Evolutionary conservation across 2,329 filamentous ascomycete species (phyloP).

Genomic region (Stagonosporopsis vannaccii): DNA sequence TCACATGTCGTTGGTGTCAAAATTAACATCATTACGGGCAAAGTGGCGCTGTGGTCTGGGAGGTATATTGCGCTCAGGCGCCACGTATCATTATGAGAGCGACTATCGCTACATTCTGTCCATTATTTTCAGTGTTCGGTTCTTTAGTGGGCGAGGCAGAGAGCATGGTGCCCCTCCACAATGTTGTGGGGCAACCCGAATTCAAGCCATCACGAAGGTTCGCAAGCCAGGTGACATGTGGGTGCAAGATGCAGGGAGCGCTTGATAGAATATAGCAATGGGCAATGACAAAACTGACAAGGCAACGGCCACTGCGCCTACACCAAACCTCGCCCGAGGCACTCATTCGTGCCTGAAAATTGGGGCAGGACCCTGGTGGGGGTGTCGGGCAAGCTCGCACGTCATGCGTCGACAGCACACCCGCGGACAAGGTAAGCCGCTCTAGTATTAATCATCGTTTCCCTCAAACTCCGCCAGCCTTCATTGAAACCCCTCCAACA

Average conservation of each 20-base stretch:
- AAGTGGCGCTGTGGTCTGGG: conserved; percentile 5
- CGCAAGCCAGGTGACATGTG: neutral
- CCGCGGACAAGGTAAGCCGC: conserved; percentile 14
- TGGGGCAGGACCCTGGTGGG: conserved; percentile 23
- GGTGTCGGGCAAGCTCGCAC: conserved; percentile 31
- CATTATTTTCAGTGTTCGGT: neutral
- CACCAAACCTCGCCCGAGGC: neutral
- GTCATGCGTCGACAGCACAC: conserved; percentile 31
- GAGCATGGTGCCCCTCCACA: conserved; percentile 6
- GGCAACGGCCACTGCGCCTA: neutral
- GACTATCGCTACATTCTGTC: neutral
- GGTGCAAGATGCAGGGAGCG: neutral
- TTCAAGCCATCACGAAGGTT: neutral
- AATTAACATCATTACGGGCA: conserved; percentile 8
- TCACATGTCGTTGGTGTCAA: conserved; percentile 2
- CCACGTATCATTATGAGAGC: conserved; percentile 2
- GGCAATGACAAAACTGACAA: neutral
- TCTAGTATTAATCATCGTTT: conserved; percentile 15
- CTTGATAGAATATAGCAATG: neutral
- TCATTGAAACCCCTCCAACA: conserved; percentile 23
- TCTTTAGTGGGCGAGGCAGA: neutral
- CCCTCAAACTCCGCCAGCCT: conserved; percentile 17
- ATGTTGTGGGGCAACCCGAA: conserved; percentile 5
- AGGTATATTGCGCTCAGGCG: conserved; percentile 15
- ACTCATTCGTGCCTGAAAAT: conserved; percentile 12